Evolutionary conservation across 2,329 filamentous ascomycete species (phyloP).

Genomic region (Allantophomopsis lycopodina): DNA sequence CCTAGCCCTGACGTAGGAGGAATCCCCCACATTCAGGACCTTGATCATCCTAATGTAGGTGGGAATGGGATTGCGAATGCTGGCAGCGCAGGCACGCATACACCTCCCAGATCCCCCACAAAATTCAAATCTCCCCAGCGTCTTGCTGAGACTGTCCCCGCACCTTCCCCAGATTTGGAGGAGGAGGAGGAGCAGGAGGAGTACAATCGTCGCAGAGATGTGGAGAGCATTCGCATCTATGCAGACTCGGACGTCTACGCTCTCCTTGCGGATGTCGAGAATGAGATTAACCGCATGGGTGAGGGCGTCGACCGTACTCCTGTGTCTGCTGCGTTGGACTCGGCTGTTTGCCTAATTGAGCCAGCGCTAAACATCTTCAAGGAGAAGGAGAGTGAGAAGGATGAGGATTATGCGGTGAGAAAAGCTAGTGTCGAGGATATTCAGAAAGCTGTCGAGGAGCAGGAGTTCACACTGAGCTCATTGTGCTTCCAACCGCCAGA

Average conservation of each 20-base stretch:
- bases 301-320: constrained; percentile 2
- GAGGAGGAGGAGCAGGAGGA: constrained; percentile 3
- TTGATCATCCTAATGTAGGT: no score
- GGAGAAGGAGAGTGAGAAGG: no score
- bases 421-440: no score
- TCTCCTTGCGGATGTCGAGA: constrained; percentile 53
- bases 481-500: no score
- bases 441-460: no score
- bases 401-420: no score
- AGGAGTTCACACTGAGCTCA: no score
- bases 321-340: no score
- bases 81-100: constrained; percentile 10
- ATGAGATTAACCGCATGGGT: constrained; percentile 34
- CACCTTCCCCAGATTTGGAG: constrained; percentile 9
- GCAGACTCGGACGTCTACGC: constrained; percentile 54
- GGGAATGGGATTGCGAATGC: no score
- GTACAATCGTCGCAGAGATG: constrained; percentile 22
- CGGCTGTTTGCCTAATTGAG: no score
- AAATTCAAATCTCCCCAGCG: constrained; percentile 18
- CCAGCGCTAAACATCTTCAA: no score
- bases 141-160: constrained; percentile 8
- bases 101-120: constrained; percentile 43
- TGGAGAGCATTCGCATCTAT: constrained; percentile 56
- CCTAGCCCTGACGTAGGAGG: constrained; percentile 5
- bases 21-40: constrained; percentile 16